A percentile compares a stretch with the other conserved stretches of the same genome.
phyloP scores from a whole-genome alignment of 371 early-diverging fungal species.

The Rhizomucor pusillus region DNA sequence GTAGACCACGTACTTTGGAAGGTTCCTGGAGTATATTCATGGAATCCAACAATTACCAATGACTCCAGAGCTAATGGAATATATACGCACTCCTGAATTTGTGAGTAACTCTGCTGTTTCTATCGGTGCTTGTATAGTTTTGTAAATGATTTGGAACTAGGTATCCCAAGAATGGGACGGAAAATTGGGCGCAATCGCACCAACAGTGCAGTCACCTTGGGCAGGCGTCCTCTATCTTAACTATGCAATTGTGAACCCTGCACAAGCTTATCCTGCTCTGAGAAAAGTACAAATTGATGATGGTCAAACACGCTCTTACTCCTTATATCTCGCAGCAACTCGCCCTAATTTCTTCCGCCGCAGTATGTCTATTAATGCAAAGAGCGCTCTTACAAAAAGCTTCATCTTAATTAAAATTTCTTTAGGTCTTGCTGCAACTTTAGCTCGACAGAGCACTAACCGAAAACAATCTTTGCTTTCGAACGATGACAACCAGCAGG shows the following conservation, averaged over 20 bases:
- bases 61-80: constrained; percentile 61
- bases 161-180: constrained; percentile 54
- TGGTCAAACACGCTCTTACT: constrained; percentile 59
- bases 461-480: too few species aligned
- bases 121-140: not conserved
- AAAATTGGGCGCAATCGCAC: constrained; percentile 27
- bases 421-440: too few species aligned
- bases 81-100: constrained; percentile 48
- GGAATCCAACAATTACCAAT: constrained; percentile 82
- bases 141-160: constrained; percentile 6
- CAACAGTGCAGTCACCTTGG: constrained; percentile 47
- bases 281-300: constrained; percentile 47
- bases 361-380: too few species aligned
- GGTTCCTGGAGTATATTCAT: constrained; percentile 66
- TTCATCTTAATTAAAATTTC: too few species aligned
- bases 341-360: constrained; percentile 28
- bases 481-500: too few species aligned
- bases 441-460: too few species aligned
- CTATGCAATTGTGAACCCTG: constrained; percentile 49
- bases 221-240: constrained; percentile 55
- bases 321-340: constrained; percentile 58
- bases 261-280: constrained; percentile 39
- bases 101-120: constrained; percentile 17
- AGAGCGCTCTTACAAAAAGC: too few species aligned
- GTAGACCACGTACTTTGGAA: constrained; percentile 65